phyloP scores from a whole-genome alignment of 495 filamentous ascomycete genomes.

The Penicillium goetzii region DNA sequence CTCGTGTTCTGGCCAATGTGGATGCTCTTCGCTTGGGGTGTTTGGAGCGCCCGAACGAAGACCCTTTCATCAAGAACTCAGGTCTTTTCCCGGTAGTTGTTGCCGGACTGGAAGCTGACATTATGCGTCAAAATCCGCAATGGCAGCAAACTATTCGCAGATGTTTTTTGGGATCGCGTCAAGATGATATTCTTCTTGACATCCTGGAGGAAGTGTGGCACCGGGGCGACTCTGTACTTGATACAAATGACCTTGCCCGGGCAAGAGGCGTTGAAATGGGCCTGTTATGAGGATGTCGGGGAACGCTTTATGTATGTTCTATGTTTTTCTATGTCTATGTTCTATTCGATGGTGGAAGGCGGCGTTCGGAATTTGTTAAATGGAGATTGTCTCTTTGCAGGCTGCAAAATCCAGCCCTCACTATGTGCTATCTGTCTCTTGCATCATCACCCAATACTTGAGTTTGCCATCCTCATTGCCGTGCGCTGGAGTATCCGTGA shows the following conservation, averaged over 20 bases:
- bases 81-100: slow-evolving; percentile 34
- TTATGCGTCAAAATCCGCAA: slow-evolving; percentile 26
- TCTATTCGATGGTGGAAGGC: background rate
- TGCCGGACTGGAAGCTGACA: slow-evolving; percentile 30
- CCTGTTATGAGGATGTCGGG: slow-evolving; percentile 22
- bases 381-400: background rate
- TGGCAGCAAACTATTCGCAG: slow-evolving; percentile 27
- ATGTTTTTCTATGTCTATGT: background rate
- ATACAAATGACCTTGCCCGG: slow-evolving; percentile 33
- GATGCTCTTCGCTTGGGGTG: slow-evolving; percentile 36
- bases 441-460: slow-evolving; percentile 38
- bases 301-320: too few relatives aligned
- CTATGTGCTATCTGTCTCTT: slow-evolving; percentile 7
- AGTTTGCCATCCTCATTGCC: slow-evolving; percentile 14
- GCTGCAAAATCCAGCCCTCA: background rate
- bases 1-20: slow-evolving; percentile 36
- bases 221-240: slow-evolving; percentile 16
- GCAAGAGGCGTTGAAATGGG: slow-evolving; percentile 35
- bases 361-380: background rate
- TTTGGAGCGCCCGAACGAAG: slow-evolving; percentile 25
- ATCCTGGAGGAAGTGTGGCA: slow-evolving; percentile 41
- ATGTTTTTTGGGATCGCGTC: slow-evolving; percentile 15
- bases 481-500: slow-evolving; percentile 21
- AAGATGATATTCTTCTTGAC: slow-evolving; percentile 28
- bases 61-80: slow-evolving; percentile 36